Conservation (phyloP, 2,329 filamentous ascomycete species). For the Myriangium duriaei region DNA sequence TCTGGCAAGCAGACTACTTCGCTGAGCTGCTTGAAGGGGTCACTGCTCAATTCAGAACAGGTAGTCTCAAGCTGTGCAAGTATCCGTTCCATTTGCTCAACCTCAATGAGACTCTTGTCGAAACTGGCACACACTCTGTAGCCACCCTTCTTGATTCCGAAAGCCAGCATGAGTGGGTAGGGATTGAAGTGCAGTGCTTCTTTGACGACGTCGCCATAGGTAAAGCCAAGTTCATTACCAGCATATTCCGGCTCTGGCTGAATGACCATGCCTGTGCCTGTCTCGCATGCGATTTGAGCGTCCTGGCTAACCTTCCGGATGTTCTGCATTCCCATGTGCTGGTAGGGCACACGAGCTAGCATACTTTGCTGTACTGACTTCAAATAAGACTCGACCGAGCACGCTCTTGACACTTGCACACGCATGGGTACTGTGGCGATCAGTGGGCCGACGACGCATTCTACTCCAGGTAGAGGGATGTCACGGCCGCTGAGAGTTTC, state of each 20-base stretch:
- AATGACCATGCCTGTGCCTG: conserved; percentile 43
- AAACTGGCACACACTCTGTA: conserved; percentile 24
- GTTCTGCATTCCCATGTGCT: conserved; percentile 27
- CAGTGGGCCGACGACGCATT: conserved; percentile 25
- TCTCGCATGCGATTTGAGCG: conserved; percentile 43
- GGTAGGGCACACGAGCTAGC: conserved; percentile 23
- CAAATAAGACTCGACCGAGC: conserved; percentile 16
- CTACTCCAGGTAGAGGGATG: conserved; percentile 22
- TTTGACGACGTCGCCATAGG: conserved; percentile 12
- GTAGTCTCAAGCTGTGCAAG: conserved; percentile 10
- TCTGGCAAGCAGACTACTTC: conserved; percentile 9
- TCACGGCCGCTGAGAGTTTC: conserved; percentile 27
- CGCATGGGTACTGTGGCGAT: conserved; percentile 29
- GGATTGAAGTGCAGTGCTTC: conserved; percentile 17
- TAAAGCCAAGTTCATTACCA: conserved; percentile 15
- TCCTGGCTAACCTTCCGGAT: conserved; percentile 36
- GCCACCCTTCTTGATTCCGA: conserved; percentile 30
- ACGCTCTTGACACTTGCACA: conserved; percentile 18
- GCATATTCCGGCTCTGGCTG: conserved; percentile 26
- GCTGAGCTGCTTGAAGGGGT: conserved; percentile 1
- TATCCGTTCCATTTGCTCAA: conserved; percentile 10
- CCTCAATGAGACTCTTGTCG: conserved; percentile 8
- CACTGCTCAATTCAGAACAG: conserved; percentile 7
- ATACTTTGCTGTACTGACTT: conserved; percentile 13
- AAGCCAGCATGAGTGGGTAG: conserved; percentile 39